Percentiles rank a stretch among this genome's conserved stretches.
Evolutionary conservation across 371 early-diverging fungal species (phyloP).

Genomic region (Encephalitozoon romaleae): DNA sequence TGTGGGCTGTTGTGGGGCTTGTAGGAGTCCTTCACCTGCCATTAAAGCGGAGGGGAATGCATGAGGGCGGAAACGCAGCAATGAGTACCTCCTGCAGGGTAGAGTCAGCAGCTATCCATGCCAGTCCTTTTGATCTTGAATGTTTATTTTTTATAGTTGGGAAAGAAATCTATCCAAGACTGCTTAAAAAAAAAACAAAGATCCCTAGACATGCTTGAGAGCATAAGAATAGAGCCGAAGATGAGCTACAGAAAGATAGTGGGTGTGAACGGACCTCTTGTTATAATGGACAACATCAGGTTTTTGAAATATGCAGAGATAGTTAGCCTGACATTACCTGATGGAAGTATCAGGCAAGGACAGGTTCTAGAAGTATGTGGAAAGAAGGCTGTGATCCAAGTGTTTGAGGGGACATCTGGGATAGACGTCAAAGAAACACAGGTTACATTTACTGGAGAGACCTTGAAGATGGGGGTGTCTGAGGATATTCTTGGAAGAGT

Average conservation of each 20-base stretch:
- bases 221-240: constrained; percentile 41
- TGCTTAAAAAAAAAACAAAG: constrained; percentile 5
- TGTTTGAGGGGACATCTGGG: constrained; percentile 97
- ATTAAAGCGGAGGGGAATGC: constrained; percentile 33
- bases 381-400: constrained; percentile 93
- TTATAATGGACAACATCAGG: constrained; percentile 95
- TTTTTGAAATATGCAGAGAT: constrained; percentile 90
- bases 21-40: background rate
- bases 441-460: constrained; percentile 91
- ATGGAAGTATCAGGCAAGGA: constrained; percentile 85
- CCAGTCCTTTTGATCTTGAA: background rate
- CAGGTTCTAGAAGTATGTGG: constrained; percentile 97
- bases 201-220: constrained; percentile 1
- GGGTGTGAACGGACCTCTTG: constrained; percentile 97
- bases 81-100: constrained; percentile 29
- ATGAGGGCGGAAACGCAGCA: constrained; percentile 39
- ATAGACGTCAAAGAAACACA: constrained; percentile 91
- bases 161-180: background rate
- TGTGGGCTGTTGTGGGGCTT: background rate
- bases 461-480: constrained; percentile 88
- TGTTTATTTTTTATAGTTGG: background rate
- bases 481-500: constrained; percentile 98
- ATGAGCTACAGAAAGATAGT: constrained; percentile 87
- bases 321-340: constrained; percentile 87
- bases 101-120: background rate